Evolutionary conservation across 108 stramenopile species (phyloP), one percentile per base, ranked within the genome.

Genomic region (Licmophora abbreviata): DNA sequence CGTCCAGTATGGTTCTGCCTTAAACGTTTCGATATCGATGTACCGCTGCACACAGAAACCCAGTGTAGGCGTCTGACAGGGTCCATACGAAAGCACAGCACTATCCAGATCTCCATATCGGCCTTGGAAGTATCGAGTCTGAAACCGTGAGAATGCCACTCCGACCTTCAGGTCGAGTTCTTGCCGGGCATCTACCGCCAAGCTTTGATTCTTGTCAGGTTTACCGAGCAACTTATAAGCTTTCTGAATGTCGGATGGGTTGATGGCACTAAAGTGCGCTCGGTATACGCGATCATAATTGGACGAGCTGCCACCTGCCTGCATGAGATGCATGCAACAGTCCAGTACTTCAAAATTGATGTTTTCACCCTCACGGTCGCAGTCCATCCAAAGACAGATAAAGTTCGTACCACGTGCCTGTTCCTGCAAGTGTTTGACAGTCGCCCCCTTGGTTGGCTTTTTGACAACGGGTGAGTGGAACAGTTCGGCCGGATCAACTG

Each of bases 91-190:
- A n/a, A 99, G 54, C 0, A 94, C 78, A 0, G 83, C 66, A 44
- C 82, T 79, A 51, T 91, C 91, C 48, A 97, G 65, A 66, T 86
- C 92, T 18, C 91, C 92, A 48, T 95, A 95, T 29, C 88, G 60
- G 14, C 82, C 83, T 57, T 89, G 94, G 53, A 98, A 86, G 57
- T 77, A 88, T 34, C 86, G 60, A 11, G 95, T 98, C 69, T 93
- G 93, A 54, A 95, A 98, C 27, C 97, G 73, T 1, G 95, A 95
- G 63, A 97, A 97, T 6, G 92, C 94, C 18, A 94, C 86, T 27
- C 95, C 95, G 4, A 99, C 87, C 46, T 95, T 92, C 25, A 99
- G 61, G 76, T 99, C 97, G 26, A 99, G 73, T 56, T 96, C 98
- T 64, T 93, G 94, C 21, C 96, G 59, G 2, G 96, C 95, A 66